Base-by-base conservation (phyloP, 192 early-diverging fungal genomes). In the Dimargaris verticillata region DNA sequence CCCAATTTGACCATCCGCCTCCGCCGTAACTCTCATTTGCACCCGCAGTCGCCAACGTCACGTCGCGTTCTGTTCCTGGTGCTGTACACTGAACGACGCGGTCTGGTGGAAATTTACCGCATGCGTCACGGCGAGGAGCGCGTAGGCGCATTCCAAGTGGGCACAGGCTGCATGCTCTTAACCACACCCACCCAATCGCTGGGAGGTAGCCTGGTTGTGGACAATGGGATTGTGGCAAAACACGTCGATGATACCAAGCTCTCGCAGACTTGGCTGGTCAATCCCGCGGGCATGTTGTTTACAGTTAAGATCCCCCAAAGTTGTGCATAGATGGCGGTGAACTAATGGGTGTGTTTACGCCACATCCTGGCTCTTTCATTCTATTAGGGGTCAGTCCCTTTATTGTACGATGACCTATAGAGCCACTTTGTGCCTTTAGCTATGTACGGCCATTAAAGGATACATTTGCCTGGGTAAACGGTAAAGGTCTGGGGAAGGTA, bases 71-170 rank as follows among this genome's bases (percentile, higher is more conserved):
- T 82, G 20, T 78, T 84, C 47, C 61, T 88, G 12, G 83, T 78
- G 1, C 79, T 88, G 4, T 86, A 87, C 67, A 71, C 75, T 12
- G 69, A 76, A 4, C 70, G 78, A 45, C 73, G 80, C 47, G 86
- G 86, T 2, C 67, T 81, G 5, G 65, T 85, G 20, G 82, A 88
- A 54, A 65, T 88, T 7, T 80, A 80, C 61, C 76, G 72, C 24
- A 76, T 82, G 59, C 68, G 81, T 3, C 77, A 82, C 67, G 78
- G 83, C 12, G 33, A 38, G 7, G 70, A 76, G 28, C 76, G 82
- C 9, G 65, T 82, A 4, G 82, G 80, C 20, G 64, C 77, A 5
- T 66, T 80, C 42, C 71, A 79, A 38, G 74, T 84, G 10, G 86
- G 83, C 13, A 38, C 70, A n/a, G 80, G 75, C 3, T 79, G 77